A percentile compares a stretch with the other conserved stretches of the same genome.
Evolutionary conservation across 352 stramenopile genomes (phyloP).

Genomic region (Phytophthora europaea): DNA sequence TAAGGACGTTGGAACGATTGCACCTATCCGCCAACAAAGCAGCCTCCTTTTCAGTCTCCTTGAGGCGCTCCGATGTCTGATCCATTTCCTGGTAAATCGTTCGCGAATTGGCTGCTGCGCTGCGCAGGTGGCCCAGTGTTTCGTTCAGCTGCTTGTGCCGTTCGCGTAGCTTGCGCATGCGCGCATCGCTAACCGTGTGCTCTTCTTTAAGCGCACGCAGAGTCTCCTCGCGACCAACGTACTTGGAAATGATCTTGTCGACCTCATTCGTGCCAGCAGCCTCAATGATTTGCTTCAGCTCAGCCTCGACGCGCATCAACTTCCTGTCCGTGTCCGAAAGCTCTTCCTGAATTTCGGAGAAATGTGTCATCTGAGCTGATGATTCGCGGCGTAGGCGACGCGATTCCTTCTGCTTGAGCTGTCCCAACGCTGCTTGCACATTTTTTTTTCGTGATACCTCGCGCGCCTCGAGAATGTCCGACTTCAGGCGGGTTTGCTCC

Average conservation of each 20-base stretch:
- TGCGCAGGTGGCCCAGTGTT: constrained; percentile 63
- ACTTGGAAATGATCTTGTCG: constrained; percentile 87
- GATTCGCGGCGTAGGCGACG: constrained; percentile 79
- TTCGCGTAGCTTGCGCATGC: constrained; percentile 81
- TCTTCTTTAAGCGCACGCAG: constrained; percentile 81
- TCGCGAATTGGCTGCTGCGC: constrained; percentile 80
- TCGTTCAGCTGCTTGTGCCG: constrained; percentile 85
- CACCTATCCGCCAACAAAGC: constrained; percentile 71
- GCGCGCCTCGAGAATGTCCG: constrained; percentile 80
- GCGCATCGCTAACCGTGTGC: constrained; percentile 73
- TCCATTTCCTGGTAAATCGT: constrained; percentile 91
- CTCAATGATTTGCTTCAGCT: constrained; percentile 83
- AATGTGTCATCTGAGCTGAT: constrained; percentile 79
- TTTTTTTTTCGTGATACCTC: constrained; percentile 82
- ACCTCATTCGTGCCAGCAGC: constrained; percentile 83
- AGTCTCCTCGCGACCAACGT: constrained; percentile 73
- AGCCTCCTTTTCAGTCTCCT: constrained; percentile 87
- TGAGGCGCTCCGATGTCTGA: constrained; percentile 81
- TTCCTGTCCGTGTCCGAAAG: constrained; percentile 78
- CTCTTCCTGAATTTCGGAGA: constrained; percentile 85
- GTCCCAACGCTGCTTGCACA: constrained; percentile 72
- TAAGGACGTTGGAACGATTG: constrained; percentile 82
- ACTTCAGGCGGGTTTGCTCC: constrained; percentile 78
- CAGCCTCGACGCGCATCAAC: constrained; percentile 69
- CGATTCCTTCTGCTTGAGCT: constrained; percentile 79